Evolutionary conservation across 169 alveolate genomes (phyloP), one percentile per base, ranked within the genome.

Genomic region (Plasmodium berghei): DNA sequence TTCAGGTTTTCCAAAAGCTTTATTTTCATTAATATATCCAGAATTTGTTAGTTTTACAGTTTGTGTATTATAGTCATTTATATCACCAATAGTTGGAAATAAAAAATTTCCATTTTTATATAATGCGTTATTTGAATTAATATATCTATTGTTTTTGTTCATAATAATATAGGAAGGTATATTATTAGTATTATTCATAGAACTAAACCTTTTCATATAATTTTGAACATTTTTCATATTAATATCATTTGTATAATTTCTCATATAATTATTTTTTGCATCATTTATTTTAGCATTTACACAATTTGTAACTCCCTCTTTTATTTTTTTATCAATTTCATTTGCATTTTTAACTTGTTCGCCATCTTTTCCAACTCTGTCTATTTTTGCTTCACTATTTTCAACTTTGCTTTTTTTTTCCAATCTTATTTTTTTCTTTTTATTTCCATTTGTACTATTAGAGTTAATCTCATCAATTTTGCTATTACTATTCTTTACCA

Each of bases 131-230:
- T 58, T 58, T 18, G 66, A 16, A 58, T 58, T 58, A 55, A 55
- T 66, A 66, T 34, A 66, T 69, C 22, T 46, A 45, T n/a, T 42
- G 16, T 46, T 69, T 46, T 48, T 69, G 49, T 69, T 49, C 16
- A 69, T 14, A 34, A 10, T 4, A 1, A n/a, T 55, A 58, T 10
- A 16, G 14, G 66, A 1, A 52, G 59, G 20, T 14, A 52, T 52
- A 52, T 14, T 52, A 16, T 16, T 52, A 5, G 18, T 28, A 22
- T 66, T 69, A 8, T 69, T 69, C 49, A 48, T 69, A 18, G 77
- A 69, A 46, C 62, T 69, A 48, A 16, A 69, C 20, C 62, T 69
- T 16, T 69, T 69, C 59, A 46, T 45, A 46, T 69, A 69, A 69
- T 69, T 49, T 16, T 42, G n/a, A 48, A 18, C 16, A n/a, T 69